Conservation (phyloP, 768 basidiomycete genomes). For the Pulveroboletus sp. region DNA sequence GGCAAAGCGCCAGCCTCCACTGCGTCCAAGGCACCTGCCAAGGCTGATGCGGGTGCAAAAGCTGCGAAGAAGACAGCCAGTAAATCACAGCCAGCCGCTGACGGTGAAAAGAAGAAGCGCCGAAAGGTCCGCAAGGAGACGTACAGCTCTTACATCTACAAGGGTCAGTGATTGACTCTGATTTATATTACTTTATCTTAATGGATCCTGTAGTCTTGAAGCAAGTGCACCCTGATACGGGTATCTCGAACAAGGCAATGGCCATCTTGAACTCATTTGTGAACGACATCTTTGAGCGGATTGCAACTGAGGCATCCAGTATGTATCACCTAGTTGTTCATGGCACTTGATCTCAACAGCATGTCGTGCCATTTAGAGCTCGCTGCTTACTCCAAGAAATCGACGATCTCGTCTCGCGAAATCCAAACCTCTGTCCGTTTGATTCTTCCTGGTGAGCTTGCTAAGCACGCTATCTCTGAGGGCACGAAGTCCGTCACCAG, state of each 20-base stretch:
- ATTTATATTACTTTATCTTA: neutral
- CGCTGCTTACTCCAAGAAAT: slow-evolving; percentile 84
- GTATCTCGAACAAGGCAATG: slow-evolving; percentile 90
- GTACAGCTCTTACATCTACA: slow-evolving; percentile 83
- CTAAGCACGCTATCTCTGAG: slow-evolving; percentile 87
- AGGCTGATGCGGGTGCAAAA: slow-evolving; percentile 40
- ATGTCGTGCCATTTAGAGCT: slow-evolving; percentile 46
- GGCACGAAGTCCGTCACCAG: slow-evolving; percentile 73
- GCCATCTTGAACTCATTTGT: slow-evolving; percentile 81
- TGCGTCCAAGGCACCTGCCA: slow-evolving; percentile 55
- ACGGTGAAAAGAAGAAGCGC: slow-evolving; percentile 76
- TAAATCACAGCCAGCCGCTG: slow-evolving; percentile 47
- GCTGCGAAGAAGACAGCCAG: slow-evolving; percentile 59
- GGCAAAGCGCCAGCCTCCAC: slow-evolving; percentile 46
- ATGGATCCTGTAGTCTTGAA: slow-evolving; percentile 56
- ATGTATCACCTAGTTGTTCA: slow-evolving; percentile 20
- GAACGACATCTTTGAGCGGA: slow-evolving; percentile 81
- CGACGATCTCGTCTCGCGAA: slow-evolving; percentile 87
- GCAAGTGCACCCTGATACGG: slow-evolving; percentile 91
- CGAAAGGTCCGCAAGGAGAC: slow-evolving; percentile 79
- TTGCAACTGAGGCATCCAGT: slow-evolving; percentile 71
- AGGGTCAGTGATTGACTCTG: slow-evolving; percentile 41
- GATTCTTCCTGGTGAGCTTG: slow-evolving; percentile 80
- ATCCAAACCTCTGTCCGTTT: slow-evolving; percentile 82
- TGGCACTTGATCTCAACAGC: neutral